Evolutionary conservation across 2,329 filamentous ascomycete genomes (phyloP), one percentile per base, ranked within the genome.

Genomic region (Hymenoscyphus repandus): DNA sequence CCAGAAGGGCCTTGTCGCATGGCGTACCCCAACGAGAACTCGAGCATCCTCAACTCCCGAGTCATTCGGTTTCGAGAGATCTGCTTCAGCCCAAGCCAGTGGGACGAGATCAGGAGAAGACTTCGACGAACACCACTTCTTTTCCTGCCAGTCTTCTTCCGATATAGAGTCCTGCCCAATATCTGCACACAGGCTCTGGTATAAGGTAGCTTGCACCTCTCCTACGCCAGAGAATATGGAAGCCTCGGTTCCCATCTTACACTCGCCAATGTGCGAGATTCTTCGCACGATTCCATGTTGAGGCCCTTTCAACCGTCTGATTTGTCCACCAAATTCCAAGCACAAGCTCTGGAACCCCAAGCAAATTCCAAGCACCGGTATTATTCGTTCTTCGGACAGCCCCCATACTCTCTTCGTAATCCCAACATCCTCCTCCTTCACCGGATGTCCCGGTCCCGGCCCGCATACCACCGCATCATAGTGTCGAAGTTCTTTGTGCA

Each of bases 391-490:
- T 2, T 78, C 74, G 2, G 74, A 69, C 13, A 92, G 72, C 44
- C 55, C 61, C 90, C 91, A 97, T 4, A 97, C 74, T 55, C 82
- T 72, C 49, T 74, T 76, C 72, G 96, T 93, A 38, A 93, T 76
- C 9, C 93, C 93, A 34, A 96, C 83, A 68, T 97, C 92, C n/a
- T 73, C 71, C 6, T 79, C 69, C 51, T 81, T 78, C 41, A 77
- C 77, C 0, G 92, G 90, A 62, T 88, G 83, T 9, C 93, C 93
- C 0, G 93, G 93, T 0, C 93, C 93, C 1, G 93, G 93, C 0
- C 93, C 92, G 57, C 90, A 88, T 45, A 97, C 86, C 18, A 96
- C 82, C 37, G 90, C 93, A 68, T 92, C 85, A 66, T 91, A 95
- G 38, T 75, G 70, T 33, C 68, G 61, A 10, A 85, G 71, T 56